Evolutionary conservation across 1,284 basidiomycete genomes (phyloP).

Genomic region (Puccinia triticina): DNA sequence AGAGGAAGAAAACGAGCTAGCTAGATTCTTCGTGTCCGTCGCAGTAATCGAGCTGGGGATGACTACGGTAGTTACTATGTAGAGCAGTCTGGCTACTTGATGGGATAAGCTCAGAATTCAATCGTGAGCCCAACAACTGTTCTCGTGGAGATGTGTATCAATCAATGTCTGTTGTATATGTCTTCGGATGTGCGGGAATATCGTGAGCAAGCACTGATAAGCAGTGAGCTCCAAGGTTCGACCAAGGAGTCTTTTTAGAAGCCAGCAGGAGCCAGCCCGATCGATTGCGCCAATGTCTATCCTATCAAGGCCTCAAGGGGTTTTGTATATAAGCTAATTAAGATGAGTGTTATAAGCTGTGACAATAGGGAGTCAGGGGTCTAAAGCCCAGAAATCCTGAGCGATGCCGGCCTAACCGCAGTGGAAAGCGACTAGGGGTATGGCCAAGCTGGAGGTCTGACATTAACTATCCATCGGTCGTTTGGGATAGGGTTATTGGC

Average conservation of each 20-base stretch:
- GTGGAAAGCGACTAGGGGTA: too few species aligned
- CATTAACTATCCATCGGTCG: too few species aligned
- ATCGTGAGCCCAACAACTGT: not conserved
- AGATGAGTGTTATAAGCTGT: not conserved
- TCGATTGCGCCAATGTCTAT: not conserved
- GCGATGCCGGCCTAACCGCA: too few species aligned
- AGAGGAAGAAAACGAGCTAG: not conserved
- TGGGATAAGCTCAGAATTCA: not conserved
- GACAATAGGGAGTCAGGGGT: not conserved
- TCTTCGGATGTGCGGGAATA: not conserved
- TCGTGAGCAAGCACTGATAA: not conserved
- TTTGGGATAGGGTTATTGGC: too few species aligned
- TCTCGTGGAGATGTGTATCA: not conserved
- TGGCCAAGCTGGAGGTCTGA: too few species aligned
- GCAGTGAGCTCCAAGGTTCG: not conserved
- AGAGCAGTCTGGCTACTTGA: not conserved
- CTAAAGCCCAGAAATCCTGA: too few species aligned
- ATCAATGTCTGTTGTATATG: not conserved
- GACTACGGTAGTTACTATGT: not conserved
- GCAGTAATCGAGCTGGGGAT: not conserved
- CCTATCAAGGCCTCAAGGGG: not conserved
- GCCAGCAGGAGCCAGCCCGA: conserved; percentile 13
- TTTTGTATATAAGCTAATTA: not conserved
- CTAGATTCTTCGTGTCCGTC: not conserved
- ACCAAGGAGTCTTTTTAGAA: not conserved